Percentiles rank a stretch among this genome's conserved stretches.
phyloP scores from a whole-genome alignment of 139 green algal species.

The Axilococcus clingmanii region DNA sequence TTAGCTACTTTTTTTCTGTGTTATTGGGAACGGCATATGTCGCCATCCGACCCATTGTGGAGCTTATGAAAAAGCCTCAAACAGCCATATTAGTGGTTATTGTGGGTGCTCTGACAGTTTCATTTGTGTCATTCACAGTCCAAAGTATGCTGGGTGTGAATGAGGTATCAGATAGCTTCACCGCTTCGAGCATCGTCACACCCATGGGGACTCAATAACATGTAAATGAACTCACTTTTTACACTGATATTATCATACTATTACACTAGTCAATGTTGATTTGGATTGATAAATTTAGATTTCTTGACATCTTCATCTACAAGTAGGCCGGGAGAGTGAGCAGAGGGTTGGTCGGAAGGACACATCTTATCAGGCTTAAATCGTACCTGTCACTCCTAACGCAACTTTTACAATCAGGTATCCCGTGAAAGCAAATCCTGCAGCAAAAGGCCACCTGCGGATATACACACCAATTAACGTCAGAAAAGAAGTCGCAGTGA shows the following conservation, averaged over 20 bases:
- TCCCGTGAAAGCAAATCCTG: slow-evolving; percentile 26
- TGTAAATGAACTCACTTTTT: too few species aligned
- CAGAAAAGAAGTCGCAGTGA: background rate
- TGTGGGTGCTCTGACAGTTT: slow-evolving; percentile 23
- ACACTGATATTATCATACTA: slow-evolving; percentile 8
- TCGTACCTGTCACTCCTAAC: slow-evolving; percentile 23
- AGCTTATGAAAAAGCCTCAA: slow-evolving; percentile 54
- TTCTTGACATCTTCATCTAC: slow-evolving; percentile 9
- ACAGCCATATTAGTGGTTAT: slow-evolving; percentile 46
- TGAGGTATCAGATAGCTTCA: slow-evolving; percentile 35
- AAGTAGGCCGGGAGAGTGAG: background rate
- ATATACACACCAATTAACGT: background rate
- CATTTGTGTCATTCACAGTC: slow-evolving; percentile 48
- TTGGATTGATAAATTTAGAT: slow-evolving; percentile 36
- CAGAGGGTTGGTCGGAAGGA: background rate
- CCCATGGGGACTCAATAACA: background rate
- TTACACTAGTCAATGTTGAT: too few species aligned
- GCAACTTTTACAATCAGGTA: slow-evolving; percentile 31
- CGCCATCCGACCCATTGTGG: slow-evolving; percentile 57
- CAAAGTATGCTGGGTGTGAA: slow-evolving; percentile 59
- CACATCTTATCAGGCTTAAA: background rate
- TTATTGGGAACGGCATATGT: slow-evolving; percentile 81
- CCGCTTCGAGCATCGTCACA: slow-evolving; percentile 26
- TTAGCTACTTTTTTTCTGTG: slow-evolving; percentile 79
- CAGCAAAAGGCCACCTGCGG: slow-evolving; percentile 39